These are phyloP conservation scores for Apiosordaria backusii DNA, from an alignment of 495 filamentous ascomycete species.

Conservation along the genomic window DNA sequence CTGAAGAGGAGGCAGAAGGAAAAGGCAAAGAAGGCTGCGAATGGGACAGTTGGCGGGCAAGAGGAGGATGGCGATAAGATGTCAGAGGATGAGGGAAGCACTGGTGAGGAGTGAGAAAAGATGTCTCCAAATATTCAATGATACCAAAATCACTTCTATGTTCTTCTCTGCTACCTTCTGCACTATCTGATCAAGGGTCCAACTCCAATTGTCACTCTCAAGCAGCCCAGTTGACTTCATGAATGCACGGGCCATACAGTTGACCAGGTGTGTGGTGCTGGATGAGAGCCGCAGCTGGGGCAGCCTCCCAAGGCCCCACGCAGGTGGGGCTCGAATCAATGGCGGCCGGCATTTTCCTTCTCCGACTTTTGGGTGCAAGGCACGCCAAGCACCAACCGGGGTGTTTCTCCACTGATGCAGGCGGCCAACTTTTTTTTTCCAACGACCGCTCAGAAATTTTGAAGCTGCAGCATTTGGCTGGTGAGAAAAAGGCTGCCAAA, in stretches of 20 bases:
- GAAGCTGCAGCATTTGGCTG: conserved; percentile 10
- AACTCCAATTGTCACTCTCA: not conserved
- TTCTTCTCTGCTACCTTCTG: not conserved
- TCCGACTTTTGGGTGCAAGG: conserved; percentile 1
- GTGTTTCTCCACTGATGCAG: conserved; percentile 26
- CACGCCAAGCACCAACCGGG: conserved; percentile 15
- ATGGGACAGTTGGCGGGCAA: conserved; percentile 16
- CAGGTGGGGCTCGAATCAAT: conserved; percentile 10
- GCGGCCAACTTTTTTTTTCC: conserved; percentile 22
- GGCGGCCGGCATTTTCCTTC: conserved; percentile 16
- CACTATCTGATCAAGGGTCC: no score
- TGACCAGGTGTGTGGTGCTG: not conserved
- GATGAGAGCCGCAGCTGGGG: not conserved
- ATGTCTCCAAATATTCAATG: not conserved
- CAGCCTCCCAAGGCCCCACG: not conserved
- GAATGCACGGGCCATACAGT: not conserved
- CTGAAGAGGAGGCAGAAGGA: conserved; percentile 49
- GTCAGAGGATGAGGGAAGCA: not conserved
- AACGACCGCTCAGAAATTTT: conserved; percentile 26
- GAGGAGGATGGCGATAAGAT: conserved; percentile 5
- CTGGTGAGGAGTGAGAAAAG: not conserved
- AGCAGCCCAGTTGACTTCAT: not conserved
- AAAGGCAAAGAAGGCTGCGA: conserved; percentile 44
- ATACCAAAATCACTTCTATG: not conserved
- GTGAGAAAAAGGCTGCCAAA: conserved; percentile 16